Conservation (phyloP, 1,139 yeast genomes). For the Lodderomyces margitis region DNA sequence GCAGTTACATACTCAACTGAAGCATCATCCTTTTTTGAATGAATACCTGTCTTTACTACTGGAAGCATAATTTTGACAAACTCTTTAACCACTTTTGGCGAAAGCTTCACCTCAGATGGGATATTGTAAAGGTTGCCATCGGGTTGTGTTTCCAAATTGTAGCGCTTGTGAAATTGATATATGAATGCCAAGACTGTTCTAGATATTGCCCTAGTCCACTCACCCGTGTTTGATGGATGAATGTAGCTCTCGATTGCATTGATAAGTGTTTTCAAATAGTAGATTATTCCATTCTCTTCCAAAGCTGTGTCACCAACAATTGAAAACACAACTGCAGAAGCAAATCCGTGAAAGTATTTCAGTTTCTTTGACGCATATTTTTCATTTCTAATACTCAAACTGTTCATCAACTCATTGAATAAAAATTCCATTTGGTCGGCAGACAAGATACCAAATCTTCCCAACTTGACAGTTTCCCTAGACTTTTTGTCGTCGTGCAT, state of each 20-base stretch:
- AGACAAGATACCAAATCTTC: constrained; percentile 59
- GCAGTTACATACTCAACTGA: constrained; percentile 61
- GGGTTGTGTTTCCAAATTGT: constrained; percentile 43
- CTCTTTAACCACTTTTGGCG: constrained; percentile 37
- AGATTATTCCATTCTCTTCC: constrained; percentile 48
- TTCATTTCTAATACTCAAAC: constrained; percentile 44
- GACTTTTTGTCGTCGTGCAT: constrained; percentile 26
- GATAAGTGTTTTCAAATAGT: constrained; percentile 51
- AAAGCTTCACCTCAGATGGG: constrained; percentile 46
- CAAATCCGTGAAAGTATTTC: constrained; percentile 55
- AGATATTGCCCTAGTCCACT: constrained; percentile 76
- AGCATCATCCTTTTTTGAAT: constrained; percentile 63
- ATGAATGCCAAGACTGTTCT: constrained; percentile 57
- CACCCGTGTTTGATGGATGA: constrained; percentile 89
- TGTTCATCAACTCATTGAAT: constrained; percentile 56
- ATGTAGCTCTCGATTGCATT: constrained; percentile 80
- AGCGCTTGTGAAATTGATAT: constrained; percentile 59
- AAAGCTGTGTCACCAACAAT: constrained; percentile 50
- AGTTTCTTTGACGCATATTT: constrained; percentile 40
- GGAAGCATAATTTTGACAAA: constrained; percentile 62
- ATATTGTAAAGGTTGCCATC: constrained; percentile 43
- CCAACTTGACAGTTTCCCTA: constrained; percentile 18
- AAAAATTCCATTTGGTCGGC: constrained; percentile 57
- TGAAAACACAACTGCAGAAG: constrained; percentile 65
- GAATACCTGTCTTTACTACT: constrained; percentile 69